Conservation (phyloP, 768 basidiomycete genomes). For the Hydnomerulius pinastri region DNA sequence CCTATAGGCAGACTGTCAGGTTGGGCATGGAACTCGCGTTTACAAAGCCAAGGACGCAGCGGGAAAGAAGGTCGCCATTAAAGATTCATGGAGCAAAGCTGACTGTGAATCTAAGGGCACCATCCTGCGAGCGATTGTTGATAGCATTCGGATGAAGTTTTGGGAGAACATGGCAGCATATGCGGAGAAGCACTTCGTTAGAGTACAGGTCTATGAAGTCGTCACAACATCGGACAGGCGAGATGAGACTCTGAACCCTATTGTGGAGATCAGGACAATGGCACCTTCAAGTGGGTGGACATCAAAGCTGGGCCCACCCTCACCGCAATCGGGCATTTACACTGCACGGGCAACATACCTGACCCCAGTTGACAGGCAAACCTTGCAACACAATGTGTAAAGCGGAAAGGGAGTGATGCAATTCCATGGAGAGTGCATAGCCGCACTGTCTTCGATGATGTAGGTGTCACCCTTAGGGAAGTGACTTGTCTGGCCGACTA, state of each 20-base stretch:
- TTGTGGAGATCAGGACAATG: neutral
- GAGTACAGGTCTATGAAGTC: neutral
- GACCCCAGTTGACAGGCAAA: too few species aligned
- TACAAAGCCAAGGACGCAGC: too few species aligned
- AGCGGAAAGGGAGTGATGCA: neutral
- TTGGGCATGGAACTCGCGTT: too few species aligned
- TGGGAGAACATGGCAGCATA: neutral
- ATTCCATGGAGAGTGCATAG: neutral
- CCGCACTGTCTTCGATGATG: neutral
- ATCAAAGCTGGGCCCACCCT: neutral
- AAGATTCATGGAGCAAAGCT: too few species aligned
- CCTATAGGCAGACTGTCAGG: too few species aligned
- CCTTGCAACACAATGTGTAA: too few species aligned
- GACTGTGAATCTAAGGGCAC: neutral
- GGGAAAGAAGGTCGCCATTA: too few species aligned
- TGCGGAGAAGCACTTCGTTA: neutral
- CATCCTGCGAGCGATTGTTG: neutral
- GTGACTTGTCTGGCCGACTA: neutral
- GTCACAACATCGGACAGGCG: neutral
- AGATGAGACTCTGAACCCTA: conserved; percentile 1
- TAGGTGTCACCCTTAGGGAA: neutral
- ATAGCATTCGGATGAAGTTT: neutral
- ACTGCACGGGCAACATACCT: neutral
- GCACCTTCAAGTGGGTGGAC: neutral
- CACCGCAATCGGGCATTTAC: neutral